Conservation (phyloP, 2,329 filamentous ascomycete genomes). For the Aspergillus caelatus region DNA sequence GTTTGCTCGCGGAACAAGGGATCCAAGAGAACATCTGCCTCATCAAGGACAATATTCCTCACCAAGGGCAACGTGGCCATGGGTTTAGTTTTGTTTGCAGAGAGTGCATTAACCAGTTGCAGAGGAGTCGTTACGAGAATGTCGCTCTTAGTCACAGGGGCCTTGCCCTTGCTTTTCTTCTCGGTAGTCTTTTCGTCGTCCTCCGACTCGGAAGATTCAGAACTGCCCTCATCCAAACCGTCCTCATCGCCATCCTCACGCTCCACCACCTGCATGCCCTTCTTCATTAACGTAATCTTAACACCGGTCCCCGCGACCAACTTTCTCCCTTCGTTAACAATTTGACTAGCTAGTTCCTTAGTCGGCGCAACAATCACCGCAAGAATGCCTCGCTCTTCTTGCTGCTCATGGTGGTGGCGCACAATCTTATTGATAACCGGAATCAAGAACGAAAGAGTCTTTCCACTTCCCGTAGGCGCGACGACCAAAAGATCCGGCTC, state of each 20-base stretch:
- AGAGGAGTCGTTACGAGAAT: slow-evolving; percentile 81
- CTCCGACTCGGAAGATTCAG: slow-evolving; percentile 42
- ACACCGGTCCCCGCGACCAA: slow-evolving; percentile 75
- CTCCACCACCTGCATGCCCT: slow-evolving; percentile 72
- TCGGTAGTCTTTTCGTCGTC: slow-evolving; percentile 30
- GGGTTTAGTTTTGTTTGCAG: slow-evolving; percentile 48
- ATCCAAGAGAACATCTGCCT: slow-evolving; percentile 93
- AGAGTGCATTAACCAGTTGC: slow-evolving; percentile 73
- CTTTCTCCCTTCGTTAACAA: slow-evolving; percentile 81
- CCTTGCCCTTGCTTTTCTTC: slow-evolving; percentile 34
- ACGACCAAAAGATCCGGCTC: slow-evolving; percentile 80
- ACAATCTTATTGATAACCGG: slow-evolving; percentile 79
- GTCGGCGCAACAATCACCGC: slow-evolving; percentile 77
- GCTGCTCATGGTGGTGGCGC: slow-evolving; percentile 53
- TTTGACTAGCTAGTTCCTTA: slow-evolving; percentile 79
- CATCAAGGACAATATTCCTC: slow-evolving; percentile 78
- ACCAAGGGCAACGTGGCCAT: slow-evolving; percentile 65
- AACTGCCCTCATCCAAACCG: slow-evolving; percentile 42
- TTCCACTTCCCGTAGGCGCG: slow-evolving; percentile 93
- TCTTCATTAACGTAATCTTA: slow-evolving; percentile 79
- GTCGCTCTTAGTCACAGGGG: slow-evolving; percentile 69
- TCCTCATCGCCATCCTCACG: slow-evolving; percentile 45
- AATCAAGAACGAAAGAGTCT: slow-evolving; percentile 91
- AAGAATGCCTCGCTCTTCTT: slow-evolving; percentile 62
- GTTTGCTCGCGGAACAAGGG: slow-evolving; percentile 89